Evolutionary conservation across 2,329 filamentous ascomycete genomes (phyloP).

Genomic region (Drechslerella dactyloides): DNA sequence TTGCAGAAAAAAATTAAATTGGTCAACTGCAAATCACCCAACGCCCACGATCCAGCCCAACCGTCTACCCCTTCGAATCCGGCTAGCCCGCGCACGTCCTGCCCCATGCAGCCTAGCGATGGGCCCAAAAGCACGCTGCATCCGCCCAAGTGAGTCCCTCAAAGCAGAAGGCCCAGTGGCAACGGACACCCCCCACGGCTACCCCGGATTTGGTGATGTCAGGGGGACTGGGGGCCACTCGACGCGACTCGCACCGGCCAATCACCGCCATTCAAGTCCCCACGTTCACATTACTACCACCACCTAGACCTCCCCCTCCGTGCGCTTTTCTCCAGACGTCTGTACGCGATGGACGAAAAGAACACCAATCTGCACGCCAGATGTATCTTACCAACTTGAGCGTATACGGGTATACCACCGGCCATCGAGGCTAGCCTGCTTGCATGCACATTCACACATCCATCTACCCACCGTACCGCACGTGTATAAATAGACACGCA

Average conservation of each 20-base stretch:
- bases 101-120: not conserved
- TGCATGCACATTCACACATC: no score
- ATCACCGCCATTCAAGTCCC: not conserved
- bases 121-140: constrained; percentile 27
- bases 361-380: no score
- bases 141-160: constrained; percentile 35
- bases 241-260: constrained; percentile 2
- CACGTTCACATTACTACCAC: not conserved
- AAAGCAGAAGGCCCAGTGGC: constrained; percentile 30
- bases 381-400: no score
- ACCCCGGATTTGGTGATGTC: constrained; percentile 48
- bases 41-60: no score
- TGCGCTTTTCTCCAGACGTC: no score
- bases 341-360: no score
- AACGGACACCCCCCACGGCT: constrained; percentile 31
- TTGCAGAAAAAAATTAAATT: no score
- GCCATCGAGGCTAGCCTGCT: no score
- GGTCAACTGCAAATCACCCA: no score
- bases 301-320: not conserved
- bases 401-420: no score
- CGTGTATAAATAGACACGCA: no score
- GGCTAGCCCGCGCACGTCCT: not conserved
- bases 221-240: constrained; percentile 6
- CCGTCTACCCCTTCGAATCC: not conserved
- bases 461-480: no score